Evolutionary conservation across 1,139 yeast species (phyloP).

Genomic region (Geotrichum histeridarum): DNA sequence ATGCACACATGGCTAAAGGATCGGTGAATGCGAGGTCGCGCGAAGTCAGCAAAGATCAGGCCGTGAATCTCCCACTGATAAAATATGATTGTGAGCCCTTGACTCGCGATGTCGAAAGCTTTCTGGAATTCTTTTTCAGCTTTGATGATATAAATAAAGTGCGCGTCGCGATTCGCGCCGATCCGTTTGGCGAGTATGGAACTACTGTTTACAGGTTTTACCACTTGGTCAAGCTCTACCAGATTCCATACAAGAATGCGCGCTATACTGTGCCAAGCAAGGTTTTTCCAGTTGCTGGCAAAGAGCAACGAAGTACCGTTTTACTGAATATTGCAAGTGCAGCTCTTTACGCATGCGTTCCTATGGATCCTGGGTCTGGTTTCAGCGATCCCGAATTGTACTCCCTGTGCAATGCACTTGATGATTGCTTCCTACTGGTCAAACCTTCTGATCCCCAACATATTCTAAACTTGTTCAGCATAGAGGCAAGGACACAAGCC

Average conservation of each 20-base stretch:
- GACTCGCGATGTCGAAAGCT: slow-evolving; percentile 3
- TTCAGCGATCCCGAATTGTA: not conserved
- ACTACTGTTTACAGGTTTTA: not conserved
- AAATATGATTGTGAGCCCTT: slow-evolving; percentile 4
- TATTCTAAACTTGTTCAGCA: not conserved
- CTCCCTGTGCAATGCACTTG: not conserved
- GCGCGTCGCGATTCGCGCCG: not conserved
- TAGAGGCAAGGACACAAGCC: not conserved
- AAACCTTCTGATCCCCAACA: not conserved
- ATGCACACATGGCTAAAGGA: not conserved
- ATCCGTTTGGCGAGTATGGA: slow-evolving; percentile 2
- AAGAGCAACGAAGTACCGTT: not conserved
- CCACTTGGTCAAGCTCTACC: slow-evolving; percentile 2
- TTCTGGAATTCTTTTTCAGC: not conserved
- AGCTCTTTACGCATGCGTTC: not conserved
- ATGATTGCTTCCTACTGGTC: not conserved
- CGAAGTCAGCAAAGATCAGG: not conserved
- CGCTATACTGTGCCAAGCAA: not conserved
- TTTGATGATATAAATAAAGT: not conserved
- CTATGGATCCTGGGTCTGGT: not conserved
- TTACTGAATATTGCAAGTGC: slow-evolving; percentile 13
- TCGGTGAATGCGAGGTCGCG: not conserved
- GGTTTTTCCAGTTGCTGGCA: slow-evolving; percentile 2
- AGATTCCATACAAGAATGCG: slow-evolving; percentile 5
- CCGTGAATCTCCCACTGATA: not conserved